Evolutionary conservation across 2,329 filamentous ascomycete genomes (phyloP).

Genomic region (Annulohypoxylon truncatum): DNA sequence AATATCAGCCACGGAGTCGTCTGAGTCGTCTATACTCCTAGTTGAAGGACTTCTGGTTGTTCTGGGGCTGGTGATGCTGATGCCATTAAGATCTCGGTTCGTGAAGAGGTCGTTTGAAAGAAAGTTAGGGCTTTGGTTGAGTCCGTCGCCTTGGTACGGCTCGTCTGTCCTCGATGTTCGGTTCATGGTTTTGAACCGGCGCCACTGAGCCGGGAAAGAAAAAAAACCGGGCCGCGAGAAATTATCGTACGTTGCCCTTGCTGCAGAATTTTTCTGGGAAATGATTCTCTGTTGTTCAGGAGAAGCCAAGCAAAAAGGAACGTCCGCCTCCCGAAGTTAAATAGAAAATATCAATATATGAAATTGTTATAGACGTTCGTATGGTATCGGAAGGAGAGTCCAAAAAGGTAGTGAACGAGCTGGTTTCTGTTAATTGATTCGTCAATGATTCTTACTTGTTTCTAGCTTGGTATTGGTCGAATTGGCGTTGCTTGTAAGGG

Average conservation of each 20-base stretch:
- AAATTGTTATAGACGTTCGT: not conserved
- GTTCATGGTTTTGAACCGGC: conserved; percentile 46
- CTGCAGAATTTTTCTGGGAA: not conserved
- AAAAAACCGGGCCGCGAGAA: conserved; percentile 10
- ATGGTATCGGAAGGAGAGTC: conserved; percentile 28
- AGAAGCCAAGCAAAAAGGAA: not conserved
- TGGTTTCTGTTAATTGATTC: conserved; percentile 35
- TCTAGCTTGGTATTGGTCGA: conserved; percentile 3
- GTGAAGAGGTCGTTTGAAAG: conserved; percentile 68
- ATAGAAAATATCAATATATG: conserved; percentile 8
- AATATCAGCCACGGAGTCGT: conserved; percentile 42
- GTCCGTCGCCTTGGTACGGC: conserved; percentile 53
- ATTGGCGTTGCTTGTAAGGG: too few relatives aligned
- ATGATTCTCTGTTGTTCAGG: not conserved
- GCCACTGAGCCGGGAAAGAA: not conserved
- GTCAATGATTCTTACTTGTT: conserved; percentile 34
- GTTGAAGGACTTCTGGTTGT: conserved; percentile 42
- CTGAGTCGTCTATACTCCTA: conserved; percentile 46
- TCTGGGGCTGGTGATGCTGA: conserved; percentile 61
- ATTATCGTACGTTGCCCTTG: conserved; percentile 6
- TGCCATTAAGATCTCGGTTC: conserved; percentile 65
- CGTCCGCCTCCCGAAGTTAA: not conserved
- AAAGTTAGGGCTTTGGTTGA: conserved; percentile 66
- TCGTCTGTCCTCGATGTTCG: conserved; percentile 54
- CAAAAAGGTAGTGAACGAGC: conserved; percentile 19